Base-by-base conservation (phyloP, 2,329 filamentous ascomycete species). In the Helotiales sp. region DNA sequence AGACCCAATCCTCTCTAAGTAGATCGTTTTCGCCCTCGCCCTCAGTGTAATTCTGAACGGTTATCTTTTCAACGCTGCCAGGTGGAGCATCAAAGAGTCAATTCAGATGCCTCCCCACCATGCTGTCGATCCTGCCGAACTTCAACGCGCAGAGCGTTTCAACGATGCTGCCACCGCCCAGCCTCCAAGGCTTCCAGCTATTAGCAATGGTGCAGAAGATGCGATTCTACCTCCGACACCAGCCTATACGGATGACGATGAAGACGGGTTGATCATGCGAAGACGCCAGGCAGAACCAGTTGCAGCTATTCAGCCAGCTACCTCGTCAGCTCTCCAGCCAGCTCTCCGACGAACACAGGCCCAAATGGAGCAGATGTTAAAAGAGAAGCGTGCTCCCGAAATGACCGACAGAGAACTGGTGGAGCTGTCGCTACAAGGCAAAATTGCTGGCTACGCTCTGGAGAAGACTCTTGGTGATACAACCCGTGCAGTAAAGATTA, bases 1-100 rank as follows among this genome's bases (percentile, higher is more conserved):
- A 71, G 95, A 99, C 69, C 95, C 95, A 0, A 85, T 97, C 38
- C 83, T 99, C 49, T 96, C 93, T 74, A 99, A 99, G 75, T 99
- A 95, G 95, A 96, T 99, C 59, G 85, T 99, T 33, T 87, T 91
- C 44, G 91, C 91, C 46, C 81, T 99, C 58, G 93, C 90, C 15
- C 79, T 99, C 76, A 98, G 95, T 70, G 86, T 99, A 34, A 90
- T 92, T 5, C 81, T 99, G 33, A 99, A 99, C 70, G 95, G 95
- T 9, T 99, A 99, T 70, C 84, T 99, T 2, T 99, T 99, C 80
- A 99, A 99, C 67, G 93, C 92, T 12, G 95, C 95, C 15, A 85
- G 95, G 67, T 96, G 91, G 92, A 93, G 91, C 57, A 96, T 98
- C 77, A 97, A 97, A 76, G 93, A 98, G 61, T 88, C 93, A 30